phyloP scores from a whole-genome alignment of 108 stramenopile species.

The Pinguiococcus pyrenoidosus region DNA sequence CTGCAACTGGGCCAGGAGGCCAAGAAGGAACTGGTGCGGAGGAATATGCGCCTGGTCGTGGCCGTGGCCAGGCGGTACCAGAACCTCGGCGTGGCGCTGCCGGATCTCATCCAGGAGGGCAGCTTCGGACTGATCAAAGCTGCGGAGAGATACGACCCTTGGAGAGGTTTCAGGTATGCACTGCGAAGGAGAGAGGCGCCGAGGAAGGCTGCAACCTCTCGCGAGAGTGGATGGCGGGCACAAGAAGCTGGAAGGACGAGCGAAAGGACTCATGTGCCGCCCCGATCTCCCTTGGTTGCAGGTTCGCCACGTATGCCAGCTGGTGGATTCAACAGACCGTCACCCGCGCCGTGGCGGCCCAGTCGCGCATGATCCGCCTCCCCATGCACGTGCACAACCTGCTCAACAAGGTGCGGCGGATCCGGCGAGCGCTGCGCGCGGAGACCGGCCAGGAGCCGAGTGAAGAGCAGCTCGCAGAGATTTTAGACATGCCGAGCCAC shows the following conservation, averaged over 20 bases:
- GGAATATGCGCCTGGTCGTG: constrained; percentile 73
- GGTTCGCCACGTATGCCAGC: too few relatives aligned
- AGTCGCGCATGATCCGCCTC: constrained; percentile 73
- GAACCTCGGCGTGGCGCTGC: constrained; percentile 59
- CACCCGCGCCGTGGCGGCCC: constrained; percentile 70
- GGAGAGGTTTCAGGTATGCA: constrained; percentile 74
- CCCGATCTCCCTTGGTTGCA: too few relatives aligned
- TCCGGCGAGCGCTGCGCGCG: constrained; percentile 38
- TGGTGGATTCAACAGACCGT: constrained; percentile 81
- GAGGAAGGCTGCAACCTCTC: too few relatives aligned
- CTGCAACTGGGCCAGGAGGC: constrained; percentile 18
- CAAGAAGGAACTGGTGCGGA: constrained; percentile 64
- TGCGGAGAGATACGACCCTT: constrained; percentile 72
- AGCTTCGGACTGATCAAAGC: constrained; percentile 64
- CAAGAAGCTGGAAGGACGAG: too few relatives aligned
- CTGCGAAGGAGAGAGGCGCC: too few relatives aligned
- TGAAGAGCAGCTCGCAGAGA: constrained; percentile 63
- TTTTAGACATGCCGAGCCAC: constrained; percentile 41
- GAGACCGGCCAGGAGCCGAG: constrained; percentile 56
- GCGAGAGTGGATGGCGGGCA: too few relatives aligned
- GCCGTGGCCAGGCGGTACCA: constrained; percentile 64
- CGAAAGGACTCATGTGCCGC: too few relatives aligned
- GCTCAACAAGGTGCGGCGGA: constrained; percentile 55
- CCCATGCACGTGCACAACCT: constrained; percentile 81
- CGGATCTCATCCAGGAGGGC: constrained; percentile 74